A percentile compares a stretch with the other conserved stretches of the same genome.
Conservation (phyloP, 345 rosid genomes). For the Brassica rapa region DNA sequence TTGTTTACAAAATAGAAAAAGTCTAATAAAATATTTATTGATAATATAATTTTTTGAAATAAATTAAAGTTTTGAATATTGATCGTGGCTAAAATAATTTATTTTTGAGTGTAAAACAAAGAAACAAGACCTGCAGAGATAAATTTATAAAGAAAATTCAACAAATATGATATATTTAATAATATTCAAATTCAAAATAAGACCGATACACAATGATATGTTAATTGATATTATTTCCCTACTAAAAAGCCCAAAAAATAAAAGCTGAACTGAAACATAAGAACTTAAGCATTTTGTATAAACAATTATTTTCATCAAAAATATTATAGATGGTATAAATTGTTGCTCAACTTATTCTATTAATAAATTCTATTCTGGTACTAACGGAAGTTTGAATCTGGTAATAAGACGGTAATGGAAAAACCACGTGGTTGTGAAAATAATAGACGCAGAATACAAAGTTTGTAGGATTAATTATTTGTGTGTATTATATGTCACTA, state of each 20-base stretch:
- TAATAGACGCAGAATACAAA: not conserved
- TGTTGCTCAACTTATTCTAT: not conserved
- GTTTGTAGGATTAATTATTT: conserved; percentile 3
- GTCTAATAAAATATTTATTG: not conserved
- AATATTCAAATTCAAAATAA: not conserved
- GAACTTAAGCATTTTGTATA: not conserved
- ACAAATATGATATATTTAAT: not conserved
- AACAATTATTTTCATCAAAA: not conserved
- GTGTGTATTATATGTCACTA: conserved; percentile 13
- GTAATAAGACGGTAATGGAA: not conserved
- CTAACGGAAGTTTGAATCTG: not conserved
- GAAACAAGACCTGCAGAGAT: not conserved
- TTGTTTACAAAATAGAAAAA: not conserved
- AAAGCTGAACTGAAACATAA: not conserved
- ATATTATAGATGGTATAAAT: not conserved
- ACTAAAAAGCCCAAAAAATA: not conserved
- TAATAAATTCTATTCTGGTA: not conserved
- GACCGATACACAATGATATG: not conserved
- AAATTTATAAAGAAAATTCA: not conserved
- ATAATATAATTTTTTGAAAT: not conserved
- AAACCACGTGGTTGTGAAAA: conserved; percentile 31
- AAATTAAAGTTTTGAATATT: not conserved
- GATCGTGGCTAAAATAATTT: not conserved
- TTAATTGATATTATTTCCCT: not conserved
- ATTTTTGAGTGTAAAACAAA: not conserved